These are phyloP conservation scores for Alternaria sp. DNA, from an alignment of 2,329 filamentous ascomycete genomes.

Conservation along the genomic window DNA sequence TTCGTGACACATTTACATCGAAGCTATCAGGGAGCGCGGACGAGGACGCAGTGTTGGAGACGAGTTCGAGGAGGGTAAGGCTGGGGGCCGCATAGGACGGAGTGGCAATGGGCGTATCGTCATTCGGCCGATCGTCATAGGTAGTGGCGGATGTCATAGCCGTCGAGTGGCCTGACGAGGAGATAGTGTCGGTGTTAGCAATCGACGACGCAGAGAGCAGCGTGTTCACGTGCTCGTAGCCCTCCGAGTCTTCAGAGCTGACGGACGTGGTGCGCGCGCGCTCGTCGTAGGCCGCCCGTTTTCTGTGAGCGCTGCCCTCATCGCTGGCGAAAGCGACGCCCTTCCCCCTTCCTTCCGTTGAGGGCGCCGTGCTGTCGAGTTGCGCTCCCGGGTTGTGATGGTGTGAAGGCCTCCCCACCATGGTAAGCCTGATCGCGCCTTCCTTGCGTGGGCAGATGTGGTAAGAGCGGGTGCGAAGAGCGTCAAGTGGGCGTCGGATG, in stretches of 20 bases:
- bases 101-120: conserved; percentile 23
- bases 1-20: conserved; percentile 46
- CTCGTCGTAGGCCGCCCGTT: conserved; percentile 1
- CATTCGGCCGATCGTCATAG: conserved; percentile 30
- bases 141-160: conserved; percentile 44
- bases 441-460: not conserved
- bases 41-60: conserved; percentile 47
- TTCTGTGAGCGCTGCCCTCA: conserved; percentile 11
- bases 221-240: conserved; percentile 26
- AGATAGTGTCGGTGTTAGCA: conserved; percentile 34
- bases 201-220: conserved; percentile 42
- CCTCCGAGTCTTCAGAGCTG: conserved; percentile 16
- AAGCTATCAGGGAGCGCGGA: conserved; percentile 48
- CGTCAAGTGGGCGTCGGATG: not conserved
- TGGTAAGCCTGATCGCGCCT: conserved; percentile 13
- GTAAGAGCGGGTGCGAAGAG: conserved; percentile 7
- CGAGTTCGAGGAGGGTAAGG: conserved; percentile 46
- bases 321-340: conserved; percentile 29
- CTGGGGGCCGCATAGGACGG: conserved; percentile 39
- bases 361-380: conserved; percentile 19
- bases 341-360: conserved; percentile 25
- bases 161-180: conserved; percentile 40
- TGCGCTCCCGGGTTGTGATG: conserved; percentile 6
- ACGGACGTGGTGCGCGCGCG: conserved; percentile 24
- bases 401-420: conserved; percentile 30